phyloP scores from a whole-genome alignment of 306 rosid genomes.

The Rubus parviflorus region DNA sequence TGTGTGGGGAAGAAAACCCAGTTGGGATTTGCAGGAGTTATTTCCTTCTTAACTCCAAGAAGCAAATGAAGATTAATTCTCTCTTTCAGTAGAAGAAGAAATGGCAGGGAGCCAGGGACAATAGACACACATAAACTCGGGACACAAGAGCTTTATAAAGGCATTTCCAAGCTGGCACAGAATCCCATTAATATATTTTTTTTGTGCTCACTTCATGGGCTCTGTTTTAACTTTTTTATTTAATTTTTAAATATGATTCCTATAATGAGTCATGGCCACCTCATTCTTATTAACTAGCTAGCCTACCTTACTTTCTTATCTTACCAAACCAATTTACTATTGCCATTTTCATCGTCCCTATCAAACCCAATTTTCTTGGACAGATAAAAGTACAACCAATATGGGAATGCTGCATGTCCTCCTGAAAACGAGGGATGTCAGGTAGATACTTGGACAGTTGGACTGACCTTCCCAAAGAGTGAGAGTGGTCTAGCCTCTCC shows the following conservation, averaged over 20 bases:
- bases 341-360: not conserved
- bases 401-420: not conserved
- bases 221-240: not conserved
- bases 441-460: not conserved
- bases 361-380: not conserved
- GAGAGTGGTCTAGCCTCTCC: not conserved
- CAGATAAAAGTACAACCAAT: not conserved
- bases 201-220: constrained; percentile 26
- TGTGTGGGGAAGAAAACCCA: not conserved
- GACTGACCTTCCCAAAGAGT: not conserved
- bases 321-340: not conserved
- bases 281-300: not conserved
- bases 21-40: not conserved
- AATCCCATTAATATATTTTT: constrained; percentile 29
- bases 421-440: not conserved
- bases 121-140: not conserved
- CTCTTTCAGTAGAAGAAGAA: not conserved
- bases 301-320: not conserved
- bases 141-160: not conserved
- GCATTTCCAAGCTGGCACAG: constrained; percentile 33
- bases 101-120: not conserved
- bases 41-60: constrained; percentile 20
- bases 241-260: not conserved
- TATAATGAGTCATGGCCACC: not conserved
- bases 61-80: constrained; percentile 21